Base-by-base conservation (phyloP, 164 flowering plant genomes). In the Magnolia officinalis region DNA sequence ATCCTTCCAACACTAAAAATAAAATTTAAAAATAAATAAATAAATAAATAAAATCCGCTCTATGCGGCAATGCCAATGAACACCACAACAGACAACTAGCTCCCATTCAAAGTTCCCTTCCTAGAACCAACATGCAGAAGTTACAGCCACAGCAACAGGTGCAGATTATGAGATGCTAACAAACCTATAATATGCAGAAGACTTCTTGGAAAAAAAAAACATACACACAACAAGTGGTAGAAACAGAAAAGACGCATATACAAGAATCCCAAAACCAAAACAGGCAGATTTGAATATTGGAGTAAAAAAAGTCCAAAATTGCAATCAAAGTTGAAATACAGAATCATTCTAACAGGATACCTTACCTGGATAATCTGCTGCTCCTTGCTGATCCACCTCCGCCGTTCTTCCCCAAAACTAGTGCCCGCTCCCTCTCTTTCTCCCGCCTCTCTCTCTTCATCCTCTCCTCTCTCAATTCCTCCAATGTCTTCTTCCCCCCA, bases 401-500 rank as follows among this genome's bases (percentile, higher is more conserved):
- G 50, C 78, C 65, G 21, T 71, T 78, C 80, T 81, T 85, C 76
- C 78, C 86, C 29, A 24, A 20, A 2, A 90, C 0, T 82, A 94
- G 77, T n/a, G 87, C 89, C 45, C 85, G 78, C 67, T 85, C 93
- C 80, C 97, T 89, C 78, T 85, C 91, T 80, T 88, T 92, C 24
- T 91, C 99, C 52, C 50, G 68, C 83, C 78, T 86, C 91, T 95
- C 98, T 77, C 99, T 86, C 71, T 83, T 87, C 84, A 88, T 67
- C 78, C 99, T 81, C 80, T 95, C 98, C 79, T 89, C 97, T 78
- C 99, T 88, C 88, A 95, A 63, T 83, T 23, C 96, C 80, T 88
- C 86, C 87, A 93, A 24, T 0, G 89, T 78, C 83, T 85, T 85
- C 83, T 73, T 81, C 80, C 85, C 83, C 16, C 74, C 64, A 26